Conservation (phyloP, 2,329 filamentous ascomycete genomes). For the Tolypocladium sp. region DNA sequence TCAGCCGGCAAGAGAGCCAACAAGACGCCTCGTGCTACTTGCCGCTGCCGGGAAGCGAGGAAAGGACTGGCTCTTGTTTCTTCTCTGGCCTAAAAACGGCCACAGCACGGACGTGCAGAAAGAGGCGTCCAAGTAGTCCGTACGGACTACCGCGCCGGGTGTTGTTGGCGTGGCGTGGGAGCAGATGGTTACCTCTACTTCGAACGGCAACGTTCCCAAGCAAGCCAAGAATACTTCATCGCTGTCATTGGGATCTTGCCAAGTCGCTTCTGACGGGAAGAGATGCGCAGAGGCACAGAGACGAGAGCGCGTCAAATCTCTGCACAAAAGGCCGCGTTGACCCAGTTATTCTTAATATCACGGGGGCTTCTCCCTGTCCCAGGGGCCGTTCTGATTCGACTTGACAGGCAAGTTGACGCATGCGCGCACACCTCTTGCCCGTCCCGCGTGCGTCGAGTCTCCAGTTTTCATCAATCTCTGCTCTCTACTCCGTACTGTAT, state of each 20-base stretch:
- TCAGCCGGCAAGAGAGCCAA: background rate
- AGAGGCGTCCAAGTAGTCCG: no score
- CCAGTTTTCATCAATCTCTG: background rate
- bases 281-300: no score
- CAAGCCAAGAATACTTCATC: background rate
- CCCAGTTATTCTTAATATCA: background rate
- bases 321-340: no score
- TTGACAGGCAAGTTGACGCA: background rate
- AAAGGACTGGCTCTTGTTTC: background rate
- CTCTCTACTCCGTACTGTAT: no score
- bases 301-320: no score
- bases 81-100: background rate
- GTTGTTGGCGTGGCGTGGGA: no score
- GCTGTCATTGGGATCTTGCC: background rate
- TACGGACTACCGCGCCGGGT: no score
- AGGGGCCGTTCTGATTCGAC: background rate
- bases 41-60: background rate
- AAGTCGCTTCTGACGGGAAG: background rate
- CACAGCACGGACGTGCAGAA: no score
- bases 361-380: no score
- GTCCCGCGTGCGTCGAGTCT: background rate
- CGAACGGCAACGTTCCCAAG: no score
- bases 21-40: background rate
- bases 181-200: no score
- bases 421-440: background rate